Base-by-base conservation (phyloP, 495 filamentous ascomycete species). In the Aspergillus steynii region DNA sequence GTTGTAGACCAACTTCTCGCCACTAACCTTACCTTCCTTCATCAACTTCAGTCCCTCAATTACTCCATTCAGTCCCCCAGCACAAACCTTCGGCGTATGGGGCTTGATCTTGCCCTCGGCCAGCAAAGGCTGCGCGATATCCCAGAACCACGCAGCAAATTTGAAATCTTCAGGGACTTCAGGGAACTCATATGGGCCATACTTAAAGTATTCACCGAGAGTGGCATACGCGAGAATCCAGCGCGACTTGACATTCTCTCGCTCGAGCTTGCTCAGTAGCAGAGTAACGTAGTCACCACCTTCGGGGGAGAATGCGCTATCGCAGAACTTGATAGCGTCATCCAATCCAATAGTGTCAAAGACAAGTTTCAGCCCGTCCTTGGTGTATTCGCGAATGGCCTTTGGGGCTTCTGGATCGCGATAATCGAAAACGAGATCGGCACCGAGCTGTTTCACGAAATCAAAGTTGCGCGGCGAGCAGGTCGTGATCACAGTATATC, bases 1-100 rank as follows among this genome's bases (percentile, higher is more conserved):
- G 28, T 58, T 60, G 59, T 79, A 81, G 27, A 88, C 83, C 55
- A 87, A 53, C 72, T 86, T 88, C 62, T 70, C 66, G 27, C 80
- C 84, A 64, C 79, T 83, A 12, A 86, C 76, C 58, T 72, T 77
- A 28, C 70, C 75, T 53, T 73, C 69, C 59, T 71, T 75, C 65
- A 85, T 49, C 65, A 74, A 66, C 37, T 79, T 50, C 66, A 88
- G 49, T 0, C 84, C 85, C 5, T 74, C 70, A n/a, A 83, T 55
- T 2, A 84, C 72, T 1, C 72, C 79, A 31, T 78, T 65, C 34
- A 85, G 68, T 2, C 82, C 82, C 8, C 72, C 76, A 20, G 61
- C 54, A 28, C 64, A 58, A 25, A 83, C 67, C n/a, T 71, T 61
- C 4, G 68, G 50, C 15, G 79, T 77, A 69, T 87, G 85, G 6